Percentiles rank a stretch among this genome's conserved stretches.
Evolutionary conservation across 2,329 filamentous ascomycete genomes (phyloP).

Genomic region (Diaporthe eres): DNA sequence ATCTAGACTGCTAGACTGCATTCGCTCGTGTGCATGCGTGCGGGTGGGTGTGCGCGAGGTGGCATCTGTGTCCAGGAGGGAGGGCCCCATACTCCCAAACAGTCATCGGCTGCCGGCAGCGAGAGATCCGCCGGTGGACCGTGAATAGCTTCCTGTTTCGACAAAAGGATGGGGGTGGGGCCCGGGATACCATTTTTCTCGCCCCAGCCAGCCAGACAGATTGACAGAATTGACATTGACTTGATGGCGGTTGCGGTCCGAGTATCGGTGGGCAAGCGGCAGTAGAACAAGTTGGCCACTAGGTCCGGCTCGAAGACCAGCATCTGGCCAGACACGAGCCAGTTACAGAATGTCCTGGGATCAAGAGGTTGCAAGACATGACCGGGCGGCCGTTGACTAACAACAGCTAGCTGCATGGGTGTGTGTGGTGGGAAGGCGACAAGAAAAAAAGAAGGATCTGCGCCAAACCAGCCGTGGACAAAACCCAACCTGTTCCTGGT

Average conservation of each 20-base stretch:
- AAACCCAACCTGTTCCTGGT: not conserved
- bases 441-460: slow-evolving; percentile 25
- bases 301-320: slow-evolving; percentile 7
- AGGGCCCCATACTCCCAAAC: not conserved
- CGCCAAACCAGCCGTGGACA: not conserved
- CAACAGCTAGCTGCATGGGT: slow-evolving; percentile 1
- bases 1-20: slow-evolving; percentile 28
- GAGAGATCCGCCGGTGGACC: not conserved
- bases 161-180: slow-evolving; percentile 7
- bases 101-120: slow-evolving; percentile 25
- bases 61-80: not conserved
- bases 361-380: not conserved
- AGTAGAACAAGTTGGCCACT: not conserved
- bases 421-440: not conserved
- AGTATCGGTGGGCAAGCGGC: slow-evolving; percentile 33
- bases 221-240: not conserved
- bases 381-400: not conserved
- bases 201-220: not conserved
- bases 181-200: not conserved
- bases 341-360: not conserved
- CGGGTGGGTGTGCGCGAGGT: not conserved
- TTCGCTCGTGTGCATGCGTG: not conserved
- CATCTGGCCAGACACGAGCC: not conserved
- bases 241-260: slow-evolving; percentile 31
- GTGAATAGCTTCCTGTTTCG: slow-evolving; percentile 11